Conservation (phyloP, 2,329 filamentous ascomycete species). For the Ceratocystiopsis sp. region DNA sequence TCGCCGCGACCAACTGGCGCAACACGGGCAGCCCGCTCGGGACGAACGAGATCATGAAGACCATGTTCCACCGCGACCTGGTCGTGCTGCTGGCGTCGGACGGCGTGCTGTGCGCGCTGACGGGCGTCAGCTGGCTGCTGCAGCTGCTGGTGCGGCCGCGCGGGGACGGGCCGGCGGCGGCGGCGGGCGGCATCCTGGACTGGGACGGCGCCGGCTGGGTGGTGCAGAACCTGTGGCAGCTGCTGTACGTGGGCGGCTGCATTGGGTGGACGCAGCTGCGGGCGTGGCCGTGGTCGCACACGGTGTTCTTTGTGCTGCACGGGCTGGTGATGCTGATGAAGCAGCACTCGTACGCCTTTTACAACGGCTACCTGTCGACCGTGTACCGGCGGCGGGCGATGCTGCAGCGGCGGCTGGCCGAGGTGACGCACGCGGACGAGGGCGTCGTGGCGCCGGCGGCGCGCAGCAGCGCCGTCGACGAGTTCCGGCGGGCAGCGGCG, state of each 20-base stretch:
- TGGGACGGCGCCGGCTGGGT: conserved; percentile 46
- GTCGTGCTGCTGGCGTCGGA: conserved; percentile 44
- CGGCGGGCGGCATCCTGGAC: conserved; percentile 25
- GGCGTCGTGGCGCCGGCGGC: too few relatives aligned
- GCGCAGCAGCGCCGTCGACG: too few relatives aligned
- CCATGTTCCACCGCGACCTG: conserved; percentile 43
- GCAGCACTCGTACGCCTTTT: conserved; percentile 64
- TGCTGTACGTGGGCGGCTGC: conserved; percentile 6
- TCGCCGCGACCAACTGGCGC: conserved; percentile 51
- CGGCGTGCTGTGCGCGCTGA: conserved; percentile 49
- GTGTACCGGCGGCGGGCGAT: background rate
- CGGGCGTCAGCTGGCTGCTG: conserved; percentile 46
- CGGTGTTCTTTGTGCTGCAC: conserved; percentile 60
- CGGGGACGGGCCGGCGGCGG: too few relatives aligned
- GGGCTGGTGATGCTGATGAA: conserved; percentile 68
- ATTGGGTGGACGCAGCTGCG: conserved; percentile 50
- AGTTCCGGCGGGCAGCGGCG: conserved; percentile 12
- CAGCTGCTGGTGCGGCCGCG: conserved; percentile 21
- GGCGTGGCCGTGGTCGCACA: conserved; percentile 73
- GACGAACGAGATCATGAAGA: conserved; percentile 51
- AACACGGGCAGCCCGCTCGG: conserved; percentile 52
- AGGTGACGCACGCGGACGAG: too few relatives aligned
- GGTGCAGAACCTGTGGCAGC: conserved; percentile 59
- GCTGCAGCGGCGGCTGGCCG: conserved; percentile 26
- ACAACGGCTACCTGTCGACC: conserved; percentile 23